Evolutionary conservation across 2,329 filamentous ascomycete species (phyloP).

Genomic region (Pseudogymnoascus verrucosus): DNA sequence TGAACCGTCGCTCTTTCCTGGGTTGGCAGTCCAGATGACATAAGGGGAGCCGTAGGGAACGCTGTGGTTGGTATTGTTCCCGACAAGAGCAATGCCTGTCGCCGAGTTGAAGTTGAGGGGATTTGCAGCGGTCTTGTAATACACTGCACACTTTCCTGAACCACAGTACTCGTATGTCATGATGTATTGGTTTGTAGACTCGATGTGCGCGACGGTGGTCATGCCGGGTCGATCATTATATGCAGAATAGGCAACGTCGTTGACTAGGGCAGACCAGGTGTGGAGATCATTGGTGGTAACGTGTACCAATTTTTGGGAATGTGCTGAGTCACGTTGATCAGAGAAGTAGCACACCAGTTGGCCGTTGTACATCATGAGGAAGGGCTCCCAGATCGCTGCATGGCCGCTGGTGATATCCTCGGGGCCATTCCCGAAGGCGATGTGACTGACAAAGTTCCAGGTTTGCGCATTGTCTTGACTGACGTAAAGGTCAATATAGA

Average conservation of each 20-base stretch:
- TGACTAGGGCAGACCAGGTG: slow-evolving; percentile 48
- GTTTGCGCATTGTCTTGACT: slow-evolving; percentile 46
- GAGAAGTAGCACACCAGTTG: slow-evolving; percentile 60
- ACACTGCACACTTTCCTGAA: background rate
- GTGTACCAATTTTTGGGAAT: slow-evolving; percentile 61
- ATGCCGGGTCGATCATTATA: slow-evolving; percentile 58
- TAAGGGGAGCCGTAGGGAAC: slow-evolving; percentile 9
- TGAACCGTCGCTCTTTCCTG: background rate
- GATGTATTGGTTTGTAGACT: slow-evolving; percentile 46
- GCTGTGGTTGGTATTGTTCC: background rate
- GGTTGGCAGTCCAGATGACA: slow-evolving; percentile 13
- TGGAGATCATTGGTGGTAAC: slow-evolving; percentile 49
- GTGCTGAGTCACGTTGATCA: slow-evolving; percentile 54
- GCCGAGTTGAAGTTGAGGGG: background rate
- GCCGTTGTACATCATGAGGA: slow-evolving; percentile 48
- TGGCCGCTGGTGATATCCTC: slow-evolving; percentile 52
- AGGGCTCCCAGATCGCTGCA: slow-evolving; percentile 62
- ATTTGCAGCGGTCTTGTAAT: background rate
- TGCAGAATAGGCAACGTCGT: slow-evolving; percentile 51
- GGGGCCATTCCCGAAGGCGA: slow-evolving; percentile 54
- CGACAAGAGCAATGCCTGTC: background rate
- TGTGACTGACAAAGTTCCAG: slow-evolving; percentile 57
- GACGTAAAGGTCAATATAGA: slow-evolving; percentile 60
- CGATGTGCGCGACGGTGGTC: slow-evolving; percentile 48
- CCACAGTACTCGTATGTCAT: slow-evolving; percentile 46